Base-by-base conservation (phyloP, 2,329 filamentous ascomycete species). In the Stromatinia cepivora region DNA sequence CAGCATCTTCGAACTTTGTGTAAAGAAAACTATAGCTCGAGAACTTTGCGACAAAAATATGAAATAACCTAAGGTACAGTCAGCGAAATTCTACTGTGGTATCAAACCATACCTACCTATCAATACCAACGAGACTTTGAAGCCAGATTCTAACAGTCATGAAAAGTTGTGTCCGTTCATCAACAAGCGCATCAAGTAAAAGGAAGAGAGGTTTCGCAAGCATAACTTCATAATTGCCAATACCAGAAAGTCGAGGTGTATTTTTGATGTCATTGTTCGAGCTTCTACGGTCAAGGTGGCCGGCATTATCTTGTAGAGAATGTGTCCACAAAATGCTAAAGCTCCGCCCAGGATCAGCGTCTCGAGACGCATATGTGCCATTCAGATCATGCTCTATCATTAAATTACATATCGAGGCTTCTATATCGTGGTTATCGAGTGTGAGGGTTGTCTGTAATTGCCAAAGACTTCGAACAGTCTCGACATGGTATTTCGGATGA, bases 401-500 rank as follows among this genome's bases (percentile, higher is more conserved):
- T 3, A 94, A 81, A 36, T 86, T 84, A 34, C 88, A 86, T 53
- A 97, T 87, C 0, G 92, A 88, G 34, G 92, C 92, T 79, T 97
- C 94, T 6, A 97, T 89, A 58, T 93, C 87, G 65, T 91, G 88
- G 74, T 89, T 89, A 1, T 85, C 81, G 52, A 85, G 81, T 1
- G 90, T 87, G 17, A 97, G 85, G 0, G 88, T 86, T 34, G 85
- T 87, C 74, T 98, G 93, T 65, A 99, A 82, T 73, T 93, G 88
- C 92, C 95, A 97, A 52, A 99, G 82, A 74, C 89, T 90, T 69
- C 92, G 88, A 11, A 96, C 92, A 25, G 93, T 90, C 81, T 99
- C 96, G 45, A 99, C 94, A 77, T 98, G 95, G 74, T 94, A 96
- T 77, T 97, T 97, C 0, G 94, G 93, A 72, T 90, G 89, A 17